Percentiles rank a stretch among this genome's conserved stretches.
Evolutionary conservation across 2,329 filamentous ascomycete species (phyloP).

Genomic region (Fusarium pseudonygamai): DNA sequence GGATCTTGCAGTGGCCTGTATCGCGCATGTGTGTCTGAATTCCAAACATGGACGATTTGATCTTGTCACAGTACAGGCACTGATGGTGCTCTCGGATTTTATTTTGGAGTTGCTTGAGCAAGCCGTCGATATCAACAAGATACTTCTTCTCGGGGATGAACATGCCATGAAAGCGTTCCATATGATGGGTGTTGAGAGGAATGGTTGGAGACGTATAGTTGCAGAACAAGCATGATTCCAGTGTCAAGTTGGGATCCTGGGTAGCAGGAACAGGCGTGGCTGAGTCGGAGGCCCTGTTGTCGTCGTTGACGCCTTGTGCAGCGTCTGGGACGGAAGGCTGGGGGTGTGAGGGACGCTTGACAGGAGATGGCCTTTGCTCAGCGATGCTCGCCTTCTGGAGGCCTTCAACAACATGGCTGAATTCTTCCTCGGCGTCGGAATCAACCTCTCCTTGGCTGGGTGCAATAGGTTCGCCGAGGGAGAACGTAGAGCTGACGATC

Average conservation of each 20-base stretch:
- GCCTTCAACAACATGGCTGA: conserved; percentile 79
- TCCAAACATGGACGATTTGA: conserved; percentile 79
- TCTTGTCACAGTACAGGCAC: conserved; percentile 88
- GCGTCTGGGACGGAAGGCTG: conserved; percentile 53
- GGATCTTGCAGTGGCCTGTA: conserved; percentile 96
- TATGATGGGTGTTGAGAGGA: conserved; percentile 83
- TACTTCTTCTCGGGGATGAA: conserved; percentile 93
- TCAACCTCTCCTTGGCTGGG: conserved; percentile 62
- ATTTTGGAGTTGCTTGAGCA: conserved; percentile 79
- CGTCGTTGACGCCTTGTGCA: conserved; percentile 55
- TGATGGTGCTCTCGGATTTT: conserved; percentile 84
- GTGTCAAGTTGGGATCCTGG: conserved; percentile 53
- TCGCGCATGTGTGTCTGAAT: conserved; percentile 98
- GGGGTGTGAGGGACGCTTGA: conserved; percentile 65
- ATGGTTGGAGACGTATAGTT: conserved; percentile 82
- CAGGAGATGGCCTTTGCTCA: conserved; percentile 58
- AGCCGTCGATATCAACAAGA: conserved; percentile 81
- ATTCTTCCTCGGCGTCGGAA: conserved; percentile 76
- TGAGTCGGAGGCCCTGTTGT: conserved; percentile 56
- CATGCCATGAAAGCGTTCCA: conserved; percentile 93
- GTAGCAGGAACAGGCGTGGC: conserved; percentile 50
- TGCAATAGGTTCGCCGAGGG: conserved; percentile 80
- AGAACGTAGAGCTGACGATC: conserved; percentile 90
- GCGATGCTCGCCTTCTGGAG: conserved; percentile 79
- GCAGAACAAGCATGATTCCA: conserved; percentile 85